Evolutionary conservation across 768 basidiomycete species (phyloP).

Genomic region (Lentinus brumalis): DNA sequence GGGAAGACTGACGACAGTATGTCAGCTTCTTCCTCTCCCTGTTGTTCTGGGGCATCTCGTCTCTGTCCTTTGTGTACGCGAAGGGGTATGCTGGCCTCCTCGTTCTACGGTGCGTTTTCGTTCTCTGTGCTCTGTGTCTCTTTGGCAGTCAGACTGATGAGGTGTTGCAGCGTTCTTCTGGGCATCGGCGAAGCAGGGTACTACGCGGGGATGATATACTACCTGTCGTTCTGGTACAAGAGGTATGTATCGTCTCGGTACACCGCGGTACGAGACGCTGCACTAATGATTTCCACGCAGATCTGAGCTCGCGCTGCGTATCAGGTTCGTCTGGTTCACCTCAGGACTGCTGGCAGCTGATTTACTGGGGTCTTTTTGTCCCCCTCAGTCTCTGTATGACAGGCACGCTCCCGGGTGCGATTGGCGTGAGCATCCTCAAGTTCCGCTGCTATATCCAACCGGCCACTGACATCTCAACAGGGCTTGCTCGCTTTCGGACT

Average conservation of each 20-base stretch:
- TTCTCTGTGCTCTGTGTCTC: too few relatives aligned
- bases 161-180: too few relatives aligned
- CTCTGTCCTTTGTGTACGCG: conserved; percentile 55
- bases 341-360: too few relatives aligned
- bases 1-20: too few relatives aligned
- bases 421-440: conserved; percentile 38
- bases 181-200: conserved; percentile 63
- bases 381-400: conserved; percentile 62
- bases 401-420: conserved; percentile 56
- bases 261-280: too few relatives aligned
- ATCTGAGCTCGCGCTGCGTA: conserved; percentile 51
- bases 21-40: conserved; percentile 57
- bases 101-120: conserved; percentile 49
- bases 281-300: not conserved
- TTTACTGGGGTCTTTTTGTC: too few relatives aligned
- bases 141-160: too few relatives aligned
- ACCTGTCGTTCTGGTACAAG: conserved; percentile 59
- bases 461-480: conserved; percentile 40
- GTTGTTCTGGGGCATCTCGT: conserved; percentile 54
- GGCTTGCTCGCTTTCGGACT: too few relatives aligned
- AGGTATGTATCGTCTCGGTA: too few relatives aligned
- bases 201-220: conserved; percentile 64
- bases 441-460: not conserved
- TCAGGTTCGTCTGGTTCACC: too few relatives aligned
- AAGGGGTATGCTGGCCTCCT: conserved; percentile 54